These are phyloP conservation scores for Aspergillus sclerotiicarbonarius DNA, from an alignment of 495 filamentous ascomycete genomes.

Conservation along the genomic window DNA sequence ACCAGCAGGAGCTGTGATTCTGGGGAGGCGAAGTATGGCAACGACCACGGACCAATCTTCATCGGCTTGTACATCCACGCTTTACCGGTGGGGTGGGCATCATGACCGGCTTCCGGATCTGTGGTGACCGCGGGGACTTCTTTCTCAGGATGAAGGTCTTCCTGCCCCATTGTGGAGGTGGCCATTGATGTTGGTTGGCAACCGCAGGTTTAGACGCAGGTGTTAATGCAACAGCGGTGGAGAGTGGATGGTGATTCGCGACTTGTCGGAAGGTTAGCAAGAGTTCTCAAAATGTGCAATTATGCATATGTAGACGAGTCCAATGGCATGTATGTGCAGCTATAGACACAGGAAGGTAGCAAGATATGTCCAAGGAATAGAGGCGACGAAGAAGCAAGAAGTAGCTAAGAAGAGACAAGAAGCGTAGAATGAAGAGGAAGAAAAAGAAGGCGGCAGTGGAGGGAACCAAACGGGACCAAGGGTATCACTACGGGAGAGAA, in stretches of 20 bases:
- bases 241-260: neutral
- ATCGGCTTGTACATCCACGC: conserved; percentile 71
- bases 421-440: neutral
- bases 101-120: conserved; percentile 31
- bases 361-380: neutral
- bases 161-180: conserved; percentile 7
- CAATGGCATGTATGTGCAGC: neutral
- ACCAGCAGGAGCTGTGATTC: conserved; percentile 72
- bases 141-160: conserved; percentile 18
- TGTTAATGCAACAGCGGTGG: neutral
- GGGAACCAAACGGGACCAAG: neutral
- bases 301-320: neutral
- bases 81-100: conserved; percentile 29
- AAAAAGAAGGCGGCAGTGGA: neutral
- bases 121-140: conserved; percentile 14
- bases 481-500: neutral
- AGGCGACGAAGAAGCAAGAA: neutral
- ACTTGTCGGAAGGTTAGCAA: neutral
- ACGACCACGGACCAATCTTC: conserved; percentile 50
- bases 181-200: conserved; percentile 10
- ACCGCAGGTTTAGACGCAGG: neutral
- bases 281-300: neutral
- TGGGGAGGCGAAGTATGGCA: conserved; percentile 75
- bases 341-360: neutral
- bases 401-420: neutral